Base-by-base conservation (phyloP, 78 protist genomes). In the Dictyostelium capitatum region DNA sequence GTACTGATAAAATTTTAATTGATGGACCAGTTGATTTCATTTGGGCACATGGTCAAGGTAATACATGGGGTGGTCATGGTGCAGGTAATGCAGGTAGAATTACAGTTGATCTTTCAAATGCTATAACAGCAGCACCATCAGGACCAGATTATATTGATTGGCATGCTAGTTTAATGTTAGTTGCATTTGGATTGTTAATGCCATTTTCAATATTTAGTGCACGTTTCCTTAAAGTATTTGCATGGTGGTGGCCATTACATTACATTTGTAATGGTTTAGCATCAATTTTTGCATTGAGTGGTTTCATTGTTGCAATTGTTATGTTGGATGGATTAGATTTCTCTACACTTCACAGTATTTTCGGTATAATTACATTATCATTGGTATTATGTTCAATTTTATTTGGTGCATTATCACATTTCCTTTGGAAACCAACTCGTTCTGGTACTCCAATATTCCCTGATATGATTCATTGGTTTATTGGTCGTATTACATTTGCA, bases 171-270 rank as follows among this genome's bases (percentile, higher is more conserved):
- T 73, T 87, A 20, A 87, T 87, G 93, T 77, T n/a, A 14, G 30
- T 87, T 10, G 67, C 93, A 11, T 87, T 87, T 65, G 93, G 84
- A 43, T 28, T 87, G 1, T 43, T 87, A 19, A 87, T 87, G 93
- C 93, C 93, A 77, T 77, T 87, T n/a, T 74, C 84, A 77, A 77
- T 87, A 6, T 87, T 87, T 54, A 41, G 70, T 32, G 93, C 80
- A 11, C 67, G 93, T 46, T 87, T 46, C 67, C 56, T 87, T 41
- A 74, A 77, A 47, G 51, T 54, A 10, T 70, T 57, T 28, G 43
- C 14, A 17, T 87, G 93, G 93, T 87, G 93, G 93, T 87, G 79
- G 83, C 93, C 93, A 74, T 8, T 87, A 11, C 93, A 87, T 47
- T 75, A 75, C 70, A 32, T 87, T 62, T 43, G 48, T 59, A 82